phyloP scores from a whole-genome alignment of 2,329 filamentous ascomycete species.

The Monosporascus sp. region DNA sequence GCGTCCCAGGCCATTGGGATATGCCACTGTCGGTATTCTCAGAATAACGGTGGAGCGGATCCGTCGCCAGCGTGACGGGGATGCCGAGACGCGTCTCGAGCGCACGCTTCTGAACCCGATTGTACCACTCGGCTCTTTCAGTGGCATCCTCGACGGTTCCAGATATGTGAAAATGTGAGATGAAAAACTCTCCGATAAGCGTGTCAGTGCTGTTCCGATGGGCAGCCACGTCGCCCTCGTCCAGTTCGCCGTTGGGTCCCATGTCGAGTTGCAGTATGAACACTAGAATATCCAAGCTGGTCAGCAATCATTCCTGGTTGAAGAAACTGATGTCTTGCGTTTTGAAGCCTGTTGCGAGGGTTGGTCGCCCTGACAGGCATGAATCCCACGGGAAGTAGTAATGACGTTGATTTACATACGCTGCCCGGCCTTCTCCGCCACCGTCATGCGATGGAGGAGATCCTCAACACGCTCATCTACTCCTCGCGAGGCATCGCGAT shows the following conservation, averaged over 20 bases:
- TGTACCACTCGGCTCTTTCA: constrained; percentile 33
- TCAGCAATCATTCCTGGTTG: too few species aligned
- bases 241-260: constrained; percentile 20
- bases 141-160: constrained; percentile 35
- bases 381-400: too few species aligned
- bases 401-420: constrained; percentile 21
- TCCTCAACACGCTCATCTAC: constrained; percentile 42
- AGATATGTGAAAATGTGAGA: constrained; percentile 42
- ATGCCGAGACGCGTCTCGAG: constrained; percentile 42
- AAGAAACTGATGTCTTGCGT: too few species aligned
- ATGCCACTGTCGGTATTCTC: constrained; percentile 39
- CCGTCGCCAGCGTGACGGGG: constrained; percentile 42
- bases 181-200: constrained; percentile 28
- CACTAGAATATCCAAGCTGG: too few species aligned
- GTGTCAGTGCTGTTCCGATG: constrained; percentile 24
- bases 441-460: constrained; percentile 38
- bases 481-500: constrained; percentile 6
- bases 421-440: constrained; percentile 43
- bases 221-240: constrained; percentile 3
- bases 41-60: constrained; percentile 40
- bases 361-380: too few species aligned
- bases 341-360: too few species aligned
- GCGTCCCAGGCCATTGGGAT: constrained; percentile 46
- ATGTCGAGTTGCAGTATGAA: constrained; percentile 31
- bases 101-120: constrained; percentile 35